phyloP scores from a whole-genome alignment of 2,329 filamentous ascomycete genomes.

The Alternaria triticimaculans region DNA sequence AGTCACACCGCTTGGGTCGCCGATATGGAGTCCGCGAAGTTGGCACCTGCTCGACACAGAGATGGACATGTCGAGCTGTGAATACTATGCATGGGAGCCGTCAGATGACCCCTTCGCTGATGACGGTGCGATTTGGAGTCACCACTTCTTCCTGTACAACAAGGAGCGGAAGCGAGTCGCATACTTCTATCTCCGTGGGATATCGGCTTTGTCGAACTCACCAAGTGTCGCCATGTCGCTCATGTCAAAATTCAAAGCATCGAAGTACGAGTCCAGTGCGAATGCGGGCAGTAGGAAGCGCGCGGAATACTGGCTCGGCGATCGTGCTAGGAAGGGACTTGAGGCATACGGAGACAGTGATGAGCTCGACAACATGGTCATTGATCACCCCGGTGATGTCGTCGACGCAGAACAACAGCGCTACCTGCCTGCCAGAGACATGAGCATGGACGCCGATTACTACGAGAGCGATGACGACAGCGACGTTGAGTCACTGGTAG shows the following conservation, averaged over 20 bases:
- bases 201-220: conserved; percentile 75
- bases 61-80: conserved; percentile 89
- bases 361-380: conserved; percentile 51
- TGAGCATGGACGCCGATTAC: conserved; percentile 40
- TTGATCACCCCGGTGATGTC: conserved; percentile 47
- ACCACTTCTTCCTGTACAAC: conserved; percentile 99
- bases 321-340: conserved; percentile 59
- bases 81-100: conserved; percentile 87
- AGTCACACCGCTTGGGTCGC: conserved; percentile 57
- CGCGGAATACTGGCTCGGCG: conserved; percentile 86
- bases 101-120: conserved; percentile 91
- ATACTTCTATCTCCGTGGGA: conserved; percentile 90
- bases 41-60: conserved; percentile 94
- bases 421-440: conserved; percentile 36
- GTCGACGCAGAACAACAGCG: conserved; percentile 51
- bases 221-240: conserved; percentile 53
- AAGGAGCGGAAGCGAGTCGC: conserved; percentile 89
- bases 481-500: conserved; percentile 41
- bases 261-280: conserved; percentile 57
- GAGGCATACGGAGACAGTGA: conserved; percentile 54
- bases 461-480: conserved; percentile 42
- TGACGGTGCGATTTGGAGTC: conserved; percentile 91
- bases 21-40: conserved; percentile 85
- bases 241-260: conserved; percentile 48
- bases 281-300: conserved; percentile 74